Conservation (phyloP, 768 basidiomycete genomes). For the Amylocystis lapponica region DNA sequence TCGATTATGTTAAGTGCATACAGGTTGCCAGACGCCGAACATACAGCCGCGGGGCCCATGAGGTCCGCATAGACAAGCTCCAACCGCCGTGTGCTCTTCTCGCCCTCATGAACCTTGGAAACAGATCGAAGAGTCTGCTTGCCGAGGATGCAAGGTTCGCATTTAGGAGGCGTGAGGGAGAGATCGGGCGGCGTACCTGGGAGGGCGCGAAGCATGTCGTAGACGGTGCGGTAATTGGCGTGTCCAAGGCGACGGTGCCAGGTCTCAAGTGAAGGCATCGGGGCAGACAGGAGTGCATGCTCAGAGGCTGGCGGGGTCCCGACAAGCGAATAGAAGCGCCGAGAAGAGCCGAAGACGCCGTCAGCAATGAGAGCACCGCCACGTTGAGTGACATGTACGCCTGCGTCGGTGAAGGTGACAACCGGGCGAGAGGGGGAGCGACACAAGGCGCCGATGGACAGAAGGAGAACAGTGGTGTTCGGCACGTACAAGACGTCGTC, state of each 20-base stretch:
- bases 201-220: slow-evolving; percentile 9
- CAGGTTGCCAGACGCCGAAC: slow-evolving; percentile 4
- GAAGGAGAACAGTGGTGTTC: slow-evolving; percentile 3
- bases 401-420: background rate
- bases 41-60: slow-evolving; percentile 5
- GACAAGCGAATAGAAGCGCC: slow-evolving; percentile 1
- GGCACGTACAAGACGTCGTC: slow-evolving; percentile 5
- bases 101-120: slow-evolving; percentile 23
- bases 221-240: slow-evolving; percentile 14
- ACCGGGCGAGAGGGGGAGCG: background rate
- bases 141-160: slow-evolving; percentile 31
- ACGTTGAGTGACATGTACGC: background rate
- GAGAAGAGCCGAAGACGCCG: background rate
- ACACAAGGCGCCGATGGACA: slow-evolving; percentile 8
- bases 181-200: slow-evolving; percentile 21
- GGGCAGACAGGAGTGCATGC: slow-evolving; percentile 1
- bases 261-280: slow-evolving; percentile 6
- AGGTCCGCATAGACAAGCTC: slow-evolving; percentile 30
- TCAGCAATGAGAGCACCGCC: background rate
- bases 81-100: slow-evolving; percentile 21
- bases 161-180: slow-evolving; percentile 19
- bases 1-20: slow-evolving; percentile 32
- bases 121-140: slow-evolving; percentile 32
- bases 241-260: slow-evolving; percentile 25
- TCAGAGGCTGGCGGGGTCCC: slow-evolving; percentile 1